Percentiles rank a stretch among this genome's conserved stretches.
These are phyloP conservation scores for Angomonas deanei DNA, from an alignment of 208 protist genomes.

Conservation along the genomic window DNA sequence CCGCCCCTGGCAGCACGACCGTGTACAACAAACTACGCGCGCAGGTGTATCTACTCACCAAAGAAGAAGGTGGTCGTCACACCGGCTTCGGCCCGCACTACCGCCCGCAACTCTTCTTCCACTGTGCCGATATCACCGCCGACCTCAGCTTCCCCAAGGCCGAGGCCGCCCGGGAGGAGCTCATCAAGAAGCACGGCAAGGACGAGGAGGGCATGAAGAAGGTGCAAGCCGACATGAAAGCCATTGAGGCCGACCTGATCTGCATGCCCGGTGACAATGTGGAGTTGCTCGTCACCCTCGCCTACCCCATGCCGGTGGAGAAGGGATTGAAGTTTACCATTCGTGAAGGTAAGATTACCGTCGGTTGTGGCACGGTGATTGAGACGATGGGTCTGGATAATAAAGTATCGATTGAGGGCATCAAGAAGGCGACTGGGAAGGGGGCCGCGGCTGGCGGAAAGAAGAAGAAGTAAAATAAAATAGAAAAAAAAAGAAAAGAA, in stretches of 20 bases:
- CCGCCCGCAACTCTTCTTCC: constrained; percentile 97
- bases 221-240: constrained; percentile 71
- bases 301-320: constrained; percentile 90
- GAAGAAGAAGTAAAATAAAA: constrained; percentile 37
- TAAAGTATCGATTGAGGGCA: constrained; percentile 86
- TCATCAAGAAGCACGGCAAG: constrained; percentile 77
- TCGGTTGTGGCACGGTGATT: constrained; percentile 96
- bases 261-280: constrained; percentile 98
- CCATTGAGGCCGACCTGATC: constrained; percentile 90
- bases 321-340: constrained; percentile 98
- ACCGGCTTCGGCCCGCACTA: constrained; percentile 97
- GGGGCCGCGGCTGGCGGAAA: constrained; percentile 18
- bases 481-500: not conserved
- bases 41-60: constrained; percentile 97
- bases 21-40: constrained; percentile 93
- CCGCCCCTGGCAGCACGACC: constrained; percentile 89
- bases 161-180: constrained; percentile 59
- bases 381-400: constrained; percentile 88
- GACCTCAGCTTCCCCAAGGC: constrained; percentile 92
- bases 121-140: constrained; percentile 97
- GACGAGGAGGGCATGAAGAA: constrained; percentile 80
- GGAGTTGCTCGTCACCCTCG: constrained; percentile 91
- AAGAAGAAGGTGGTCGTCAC: constrained; percentile 98
- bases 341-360: constrained; percentile 97
- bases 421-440: constrained; percentile 27